Evolutionary conservation across 2,329 filamentous ascomycete species (phyloP), one percentile per base, ranked within the genome.

Genomic region (Cladosporium austrohemisphaericum): DNA sequence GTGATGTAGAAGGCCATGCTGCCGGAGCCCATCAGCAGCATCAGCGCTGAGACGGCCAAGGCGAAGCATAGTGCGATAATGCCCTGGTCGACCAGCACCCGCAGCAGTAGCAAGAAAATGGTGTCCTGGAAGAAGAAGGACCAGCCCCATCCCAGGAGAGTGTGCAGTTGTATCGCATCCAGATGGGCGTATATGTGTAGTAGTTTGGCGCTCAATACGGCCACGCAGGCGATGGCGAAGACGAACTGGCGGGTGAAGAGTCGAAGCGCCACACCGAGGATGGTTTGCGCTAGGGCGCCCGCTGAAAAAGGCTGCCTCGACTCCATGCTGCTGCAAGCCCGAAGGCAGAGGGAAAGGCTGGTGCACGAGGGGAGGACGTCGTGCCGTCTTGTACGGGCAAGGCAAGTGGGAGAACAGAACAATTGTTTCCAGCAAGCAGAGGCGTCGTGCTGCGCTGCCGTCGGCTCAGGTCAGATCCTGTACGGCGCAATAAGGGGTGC

Each of bases 101-200:
- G 44, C 23, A 47, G 31, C 9, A 26, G 14, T 3, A 47, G 44
- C 9, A 47, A 8, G 13, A 47, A 28, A 31, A 47, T 36, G 10
- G 44, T 47, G 20, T 47, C 44, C 44, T 47, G 44, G 33, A 47
- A 47, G 33, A 47, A 47, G 44, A 47, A 47, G 32, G 44, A 47
- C 44, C 44, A 47, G 44, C 44, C 44, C 33, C 33, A 47, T 16
- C 33, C 44, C 23, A 47, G 25, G 25, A 47, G 13, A n/a, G 44
- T 47, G 26, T 38, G 44, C 16, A 37, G 11, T 38, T 47, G 44
- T 10, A 47, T 10, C 11, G 44, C 44, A 14, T 47, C 44, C 14
- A 47, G 44, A 23, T 47, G 44, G 9, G 44, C 44, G 44, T 38
- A 47, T 23, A 47, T 37, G 33, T 47, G 44, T 22, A 47, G 44